A percentile compares a stretch with the other conserved stretches of the same genome.
phyloP scores from a whole-genome alignment of 2,329 filamentous ascomycete species.

The Clonostachys byssicola region DNA sequence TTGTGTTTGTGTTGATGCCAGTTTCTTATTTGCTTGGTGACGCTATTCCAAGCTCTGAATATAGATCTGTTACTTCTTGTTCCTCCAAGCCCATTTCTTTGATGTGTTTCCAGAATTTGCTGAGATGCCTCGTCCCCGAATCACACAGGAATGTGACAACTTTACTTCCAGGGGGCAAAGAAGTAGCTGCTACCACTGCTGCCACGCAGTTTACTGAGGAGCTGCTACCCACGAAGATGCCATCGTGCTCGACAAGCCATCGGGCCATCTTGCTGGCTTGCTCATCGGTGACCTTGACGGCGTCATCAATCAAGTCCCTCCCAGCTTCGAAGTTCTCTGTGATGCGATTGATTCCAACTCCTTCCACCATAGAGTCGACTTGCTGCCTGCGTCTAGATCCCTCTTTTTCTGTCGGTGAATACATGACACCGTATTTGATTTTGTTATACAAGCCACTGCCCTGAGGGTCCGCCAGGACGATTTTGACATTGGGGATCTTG shows the following conservation, averaged over 20 bases:
- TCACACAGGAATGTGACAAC: constrained; percentile 86
- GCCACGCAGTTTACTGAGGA: constrained; percentile 95
- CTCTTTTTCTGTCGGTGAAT: constrained; percentile 81
- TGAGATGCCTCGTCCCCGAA: constrained; percentile 75
- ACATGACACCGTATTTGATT: constrained; percentile 93
- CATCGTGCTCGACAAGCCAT: constrained; percentile 93
- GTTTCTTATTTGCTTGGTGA: constrained; percentile 2
- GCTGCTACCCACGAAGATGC: constrained; percentile 90
- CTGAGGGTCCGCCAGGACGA: constrained; percentile 90
- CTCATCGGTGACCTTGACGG: constrained; percentile 79
- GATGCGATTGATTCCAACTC: constrained; percentile 91
- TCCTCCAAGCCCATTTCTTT: constrained; percentile 66
- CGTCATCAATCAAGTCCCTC: constrained; percentile 82
- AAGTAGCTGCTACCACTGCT: constrained; percentile 64
- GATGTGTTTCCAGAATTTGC: constrained; percentile 79
- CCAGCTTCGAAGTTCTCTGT: constrained; percentile 91
- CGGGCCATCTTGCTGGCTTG: constrained; percentile 93
- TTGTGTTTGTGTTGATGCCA: background rate
- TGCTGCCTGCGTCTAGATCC: constrained; percentile 86
- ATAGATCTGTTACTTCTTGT: constrained; percentile 36
- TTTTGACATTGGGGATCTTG: constrained; percentile 49
- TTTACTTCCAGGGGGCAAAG: constrained; percentile 54
- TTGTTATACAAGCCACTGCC: constrained; percentile 92
- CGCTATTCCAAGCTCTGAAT: constrained; percentile 43
- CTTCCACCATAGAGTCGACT: constrained; percentile 94